These are phyloP conservation scores for Teunomyces atbi DNA, from an alignment of 805 yeast species.

Conservation along the genomic window DNA sequence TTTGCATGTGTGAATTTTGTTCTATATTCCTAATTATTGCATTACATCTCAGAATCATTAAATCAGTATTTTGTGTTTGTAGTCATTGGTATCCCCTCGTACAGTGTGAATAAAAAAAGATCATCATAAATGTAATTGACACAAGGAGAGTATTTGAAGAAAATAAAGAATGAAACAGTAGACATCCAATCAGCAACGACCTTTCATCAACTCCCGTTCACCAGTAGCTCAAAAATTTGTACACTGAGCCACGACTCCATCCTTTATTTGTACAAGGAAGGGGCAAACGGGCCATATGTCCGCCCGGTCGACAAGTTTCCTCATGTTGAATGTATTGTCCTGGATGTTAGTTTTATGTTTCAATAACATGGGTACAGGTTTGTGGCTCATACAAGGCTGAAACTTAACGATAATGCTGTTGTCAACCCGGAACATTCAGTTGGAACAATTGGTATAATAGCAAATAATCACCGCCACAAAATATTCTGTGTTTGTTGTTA, in stretches of 20 bases:
- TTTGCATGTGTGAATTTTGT: neutral
- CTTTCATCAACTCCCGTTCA: constrained; percentile 50
- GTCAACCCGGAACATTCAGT: constrained; percentile 56
- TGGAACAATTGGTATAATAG: constrained; percentile 57
- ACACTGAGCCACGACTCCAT: constrained; percentile 55
- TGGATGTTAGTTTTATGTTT: neutral
- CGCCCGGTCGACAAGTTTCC: constrained; percentile 52
- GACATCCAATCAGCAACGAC: constrained; percentile 37
- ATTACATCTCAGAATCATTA: constrained; percentile 44
- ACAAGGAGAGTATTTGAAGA: constrained; percentile 9
- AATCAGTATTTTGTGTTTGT: constrained; percentile 48
- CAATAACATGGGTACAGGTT: neutral
- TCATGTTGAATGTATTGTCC: constrained; percentile 24
- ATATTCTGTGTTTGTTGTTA: neutral
- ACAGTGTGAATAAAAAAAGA: constrained; percentile 56
- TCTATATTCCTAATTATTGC: neutral
- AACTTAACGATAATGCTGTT: constrained; percentile 56
- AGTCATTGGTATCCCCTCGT: constrained; percentile 44
- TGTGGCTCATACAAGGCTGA: constrained; percentile 60
- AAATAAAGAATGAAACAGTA: constrained; percentile 18
- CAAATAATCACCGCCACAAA: constrained; percentile 47
- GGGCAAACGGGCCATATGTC: constrained; percentile 42
- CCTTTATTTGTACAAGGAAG: constrained; percentile 39
- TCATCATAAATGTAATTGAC: constrained; percentile 37
- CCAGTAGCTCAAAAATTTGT: constrained; percentile 49